These are phyloP conservation scores for Globisporangium irregulare DNA, from an alignment of 352 stramenopile species.

Conservation along the genomic window DNA sequence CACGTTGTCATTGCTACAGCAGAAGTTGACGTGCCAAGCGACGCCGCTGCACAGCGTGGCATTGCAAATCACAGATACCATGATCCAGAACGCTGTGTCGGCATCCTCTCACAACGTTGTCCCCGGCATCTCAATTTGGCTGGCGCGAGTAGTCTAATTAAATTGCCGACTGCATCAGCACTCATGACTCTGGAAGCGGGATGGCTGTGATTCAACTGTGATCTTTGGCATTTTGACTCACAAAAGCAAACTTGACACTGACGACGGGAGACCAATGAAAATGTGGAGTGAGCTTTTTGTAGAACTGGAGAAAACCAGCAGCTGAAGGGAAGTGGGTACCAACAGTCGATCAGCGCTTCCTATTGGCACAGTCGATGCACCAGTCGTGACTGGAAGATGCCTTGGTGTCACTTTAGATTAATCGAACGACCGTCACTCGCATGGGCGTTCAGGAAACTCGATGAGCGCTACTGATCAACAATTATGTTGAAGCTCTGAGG, in stretches of 20 bases:
- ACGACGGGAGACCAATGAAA: too few species aligned
- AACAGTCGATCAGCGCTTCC: background rate
- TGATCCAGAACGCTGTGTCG: background rate
- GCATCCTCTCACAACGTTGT: background rate
- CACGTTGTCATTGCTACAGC: constrained; percentile 23
- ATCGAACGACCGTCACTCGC: background rate
- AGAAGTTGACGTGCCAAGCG: constrained; percentile 20
- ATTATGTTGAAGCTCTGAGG: background rate
- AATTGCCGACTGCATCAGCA: too few species aligned
- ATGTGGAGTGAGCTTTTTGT: too few species aligned
- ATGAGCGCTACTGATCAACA: background rate
- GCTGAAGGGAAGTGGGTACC: too few species aligned
- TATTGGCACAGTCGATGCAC: background rate
- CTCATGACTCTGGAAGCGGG: too few species aligned
- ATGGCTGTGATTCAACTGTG: too few species aligned
- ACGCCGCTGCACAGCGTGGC: constrained; percentile 17
- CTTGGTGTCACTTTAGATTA: background rate
- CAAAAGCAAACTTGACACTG: too few species aligned
- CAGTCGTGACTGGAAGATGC: background rate
- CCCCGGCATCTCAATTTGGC: background rate
- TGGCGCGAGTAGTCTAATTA: too few species aligned
- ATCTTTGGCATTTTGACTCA: too few species aligned
- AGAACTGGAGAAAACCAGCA: too few species aligned
- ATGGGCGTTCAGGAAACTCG: background rate
- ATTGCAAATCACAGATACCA: constrained; percentile 18